Conservation (phyloP, 176 grass and related monocot species). For the Eleusine indica region DNA sequence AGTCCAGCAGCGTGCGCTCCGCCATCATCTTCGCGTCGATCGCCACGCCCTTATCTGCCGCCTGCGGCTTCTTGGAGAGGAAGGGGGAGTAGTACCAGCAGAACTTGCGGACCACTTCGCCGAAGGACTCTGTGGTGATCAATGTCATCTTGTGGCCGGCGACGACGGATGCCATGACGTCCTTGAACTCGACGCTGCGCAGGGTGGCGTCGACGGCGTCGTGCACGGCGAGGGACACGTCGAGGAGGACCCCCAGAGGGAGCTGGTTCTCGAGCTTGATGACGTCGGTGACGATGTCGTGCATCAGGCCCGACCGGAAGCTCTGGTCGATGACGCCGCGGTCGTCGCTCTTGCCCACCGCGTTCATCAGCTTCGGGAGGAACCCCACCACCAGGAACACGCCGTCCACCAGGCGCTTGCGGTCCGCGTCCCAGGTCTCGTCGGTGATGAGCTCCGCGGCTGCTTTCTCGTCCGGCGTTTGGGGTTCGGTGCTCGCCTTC, state of each 20-base stretch:
- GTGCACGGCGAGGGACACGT: slow-evolving; percentile 26
- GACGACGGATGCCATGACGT: neutral
- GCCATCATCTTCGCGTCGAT: neutral
- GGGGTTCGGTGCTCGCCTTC: too few species aligned
- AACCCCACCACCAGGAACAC: slow-evolving; percentile 64
- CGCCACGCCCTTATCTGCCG: neutral
- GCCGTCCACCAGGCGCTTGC: slow-evolving; percentile 28
- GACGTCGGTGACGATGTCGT: slow-evolving; percentile 52
- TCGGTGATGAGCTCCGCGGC: neutral
- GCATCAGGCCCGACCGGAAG: slow-evolving; percentile 47
- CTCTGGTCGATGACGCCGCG: slow-evolving; percentile 36
- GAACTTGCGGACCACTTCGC: slow-evolving; percentile 34
- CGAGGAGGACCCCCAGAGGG: slow-evolving; percentile 3
- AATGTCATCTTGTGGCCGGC: neutral
- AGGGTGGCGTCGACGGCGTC: neutral
- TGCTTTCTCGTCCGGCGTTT: neutral
- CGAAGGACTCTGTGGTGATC: neutral
- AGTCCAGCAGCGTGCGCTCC: slow-evolving; percentile 36
- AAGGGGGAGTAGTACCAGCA: slow-evolving; percentile 70
- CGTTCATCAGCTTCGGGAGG: slow-evolving; percentile 29
- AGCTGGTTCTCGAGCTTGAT: slow-evolving; percentile 66
- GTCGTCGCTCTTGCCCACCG: neutral
- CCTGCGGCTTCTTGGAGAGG: neutral
- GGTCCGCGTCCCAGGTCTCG: neutral
- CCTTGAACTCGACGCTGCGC: fast-evolving